A percentile compares a stretch with the other conserved stretches of the same genome.
Conservation (phyloP, 2,329 filamentous ascomycete species). For the Eutypa lata region DNA sequence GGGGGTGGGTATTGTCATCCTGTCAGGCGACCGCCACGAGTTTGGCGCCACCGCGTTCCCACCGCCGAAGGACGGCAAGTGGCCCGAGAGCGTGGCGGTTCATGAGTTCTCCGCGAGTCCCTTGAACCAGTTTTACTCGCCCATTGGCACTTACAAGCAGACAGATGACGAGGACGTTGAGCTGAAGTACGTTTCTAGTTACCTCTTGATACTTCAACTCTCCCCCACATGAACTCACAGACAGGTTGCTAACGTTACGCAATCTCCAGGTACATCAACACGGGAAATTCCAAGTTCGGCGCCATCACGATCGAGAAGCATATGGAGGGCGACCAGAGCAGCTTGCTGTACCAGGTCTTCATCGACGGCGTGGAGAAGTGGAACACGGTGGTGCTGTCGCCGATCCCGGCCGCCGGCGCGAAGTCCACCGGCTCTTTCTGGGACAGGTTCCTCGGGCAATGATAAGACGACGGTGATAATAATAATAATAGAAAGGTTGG, state of each 20-base stretch:
- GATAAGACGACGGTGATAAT: background rate
- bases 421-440: conserved; percentile 41
- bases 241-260: conserved; percentile 16
- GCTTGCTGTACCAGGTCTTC: conserved; percentile 77
- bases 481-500: too few relatives aligned
- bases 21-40: conserved; percentile 94
- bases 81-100: conserved; percentile 63
- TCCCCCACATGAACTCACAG: background rate
- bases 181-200: conserved; percentile 69
- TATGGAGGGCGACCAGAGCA: conserved; percentile 62
- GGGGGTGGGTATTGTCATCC: conserved; percentile 74
- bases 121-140: conserved; percentile 90
- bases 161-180: conserved; percentile 77
- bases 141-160: conserved; percentile 78
- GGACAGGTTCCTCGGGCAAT: conserved; percentile 35
- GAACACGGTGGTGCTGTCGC: conserved; percentile 57
- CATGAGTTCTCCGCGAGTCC: conserved; percentile 93
- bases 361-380: conserved; percentile 78
- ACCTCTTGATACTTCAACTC: background rate
- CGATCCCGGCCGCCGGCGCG: conserved; percentile 33
- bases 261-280: conserved; percentile 69
- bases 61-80: conserved; percentile 57
- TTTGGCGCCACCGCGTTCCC: conserved; percentile 85
- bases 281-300: conserved; percentile 87
- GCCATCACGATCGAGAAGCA: conserved; percentile 73